A percentile compares a stretch with the other conserved stretches of the same genome.
Conservation (phyloP, 192 early-diverging fungal species). For the Entomortierella chlamydospora region DNA sequence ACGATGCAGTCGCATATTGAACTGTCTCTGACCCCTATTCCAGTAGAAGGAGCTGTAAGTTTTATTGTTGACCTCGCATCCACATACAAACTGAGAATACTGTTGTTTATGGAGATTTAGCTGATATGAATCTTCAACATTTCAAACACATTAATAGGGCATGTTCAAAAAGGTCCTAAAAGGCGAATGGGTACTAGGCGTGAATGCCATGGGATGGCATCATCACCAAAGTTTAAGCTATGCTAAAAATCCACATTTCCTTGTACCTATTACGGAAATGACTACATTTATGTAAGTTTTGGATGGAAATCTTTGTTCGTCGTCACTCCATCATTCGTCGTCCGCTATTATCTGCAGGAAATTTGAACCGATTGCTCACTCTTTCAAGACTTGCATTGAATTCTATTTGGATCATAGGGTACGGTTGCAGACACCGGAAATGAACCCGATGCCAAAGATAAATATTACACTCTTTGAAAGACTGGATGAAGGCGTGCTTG, state of each 20-base stretch:
- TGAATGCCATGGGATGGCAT: slow-evolving; percentile 70
- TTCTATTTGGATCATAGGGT: slow-evolving; percentile 53
- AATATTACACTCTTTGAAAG: slow-evolving; percentile 78
- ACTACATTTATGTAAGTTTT: slow-evolving; percentile 67
- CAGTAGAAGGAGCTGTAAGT: slow-evolving; percentile 80
- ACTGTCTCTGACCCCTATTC: slow-evolving; percentile 67
- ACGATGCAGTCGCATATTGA: slow-evolving; percentile 66
- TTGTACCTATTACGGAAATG: slow-evolving; percentile 65
- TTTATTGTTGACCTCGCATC: background rate
- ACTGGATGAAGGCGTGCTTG: slow-evolving; percentile 58
- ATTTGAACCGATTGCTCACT: background rate
- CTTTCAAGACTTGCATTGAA: too few species aligned
- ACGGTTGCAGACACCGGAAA: slow-evolving; percentile 75
- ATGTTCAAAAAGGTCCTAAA: slow-evolving; percentile 70
- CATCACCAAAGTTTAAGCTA: slow-evolving; percentile 62
- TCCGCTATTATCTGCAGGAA: background rate
- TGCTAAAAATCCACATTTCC: slow-evolving; percentile 74
- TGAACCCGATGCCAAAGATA: slow-evolving; percentile 71
- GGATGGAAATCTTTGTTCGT: background rate
- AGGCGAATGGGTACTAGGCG: slow-evolving; percentile 68
- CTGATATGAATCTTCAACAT: too few species aligned
- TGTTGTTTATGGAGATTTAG: too few species aligned
- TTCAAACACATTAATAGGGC: slow-evolving; percentile 46
- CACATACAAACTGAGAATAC: background rate
- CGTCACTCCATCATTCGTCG: too few species aligned